These are phyloP conservation scores for Dendrocalamus sinicus DNA, from an alignment of 176 grass and related monocot species.

Conservation along the genomic window DNA sequence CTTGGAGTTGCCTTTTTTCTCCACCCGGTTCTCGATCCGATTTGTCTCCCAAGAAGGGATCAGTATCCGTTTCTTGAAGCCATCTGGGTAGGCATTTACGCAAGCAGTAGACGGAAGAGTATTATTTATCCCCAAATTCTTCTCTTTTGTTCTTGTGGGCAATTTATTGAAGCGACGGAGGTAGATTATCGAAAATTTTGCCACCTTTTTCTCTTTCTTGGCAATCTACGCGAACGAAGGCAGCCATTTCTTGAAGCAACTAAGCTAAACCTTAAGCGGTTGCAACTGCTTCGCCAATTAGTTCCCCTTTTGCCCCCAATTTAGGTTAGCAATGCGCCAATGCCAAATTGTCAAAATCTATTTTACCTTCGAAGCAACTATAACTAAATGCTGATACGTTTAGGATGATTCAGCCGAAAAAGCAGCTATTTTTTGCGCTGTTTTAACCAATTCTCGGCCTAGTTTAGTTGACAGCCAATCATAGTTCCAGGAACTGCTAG, in stretches of 20 bases:
- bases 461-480: not conserved
- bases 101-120: not conserved
- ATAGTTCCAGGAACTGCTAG: not conserved
- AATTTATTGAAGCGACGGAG: not conserved
- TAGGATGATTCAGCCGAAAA: not conserved
- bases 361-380: constrained; percentile 3
- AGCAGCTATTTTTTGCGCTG: not conserved
- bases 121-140: not conserved
- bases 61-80: not conserved
- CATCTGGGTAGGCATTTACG: constrained; percentile 46
- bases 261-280: not conserved
- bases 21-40: constrained; percentile 34
- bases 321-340: constrained; percentile 25
- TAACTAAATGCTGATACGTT: not conserved
- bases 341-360: not conserved
- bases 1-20: not conserved
- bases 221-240: constrained; percentile 8
- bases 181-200: not conserved
- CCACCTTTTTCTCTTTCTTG: not conserved
- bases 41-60: constrained; percentile 7
- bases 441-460: not conserved
- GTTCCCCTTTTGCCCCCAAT: constrained; percentile 10
- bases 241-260: constrained; percentile 11
- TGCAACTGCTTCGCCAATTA: not conserved
- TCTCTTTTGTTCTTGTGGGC: not conserved